Conservation (phyloP, 352 stramenopile genomes). For the Phytophthora cactorum region DNA sequence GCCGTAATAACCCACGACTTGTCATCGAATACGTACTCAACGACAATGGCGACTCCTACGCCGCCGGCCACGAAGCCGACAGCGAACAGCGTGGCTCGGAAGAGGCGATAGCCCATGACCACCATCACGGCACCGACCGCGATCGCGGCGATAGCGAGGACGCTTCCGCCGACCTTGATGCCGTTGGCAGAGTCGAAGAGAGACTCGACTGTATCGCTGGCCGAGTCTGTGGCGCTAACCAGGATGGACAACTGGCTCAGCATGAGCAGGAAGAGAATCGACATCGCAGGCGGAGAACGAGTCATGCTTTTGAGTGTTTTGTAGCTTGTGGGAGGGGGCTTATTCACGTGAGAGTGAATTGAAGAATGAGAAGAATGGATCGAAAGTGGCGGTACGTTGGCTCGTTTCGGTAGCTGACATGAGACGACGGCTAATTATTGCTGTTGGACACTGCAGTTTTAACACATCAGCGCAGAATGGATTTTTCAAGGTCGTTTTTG, state of each 20-base stretch:
- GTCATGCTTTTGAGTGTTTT: conserved; percentile 25
- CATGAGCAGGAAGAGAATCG: conserved; percentile 33
- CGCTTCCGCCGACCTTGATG: conserved; percentile 42
- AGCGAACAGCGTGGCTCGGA: conserved; percentile 61
- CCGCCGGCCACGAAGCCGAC: conserved; percentile 61
- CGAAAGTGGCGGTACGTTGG: conserved; percentile 4
- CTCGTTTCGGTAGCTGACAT: conserved; percentile 23
- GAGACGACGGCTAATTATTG: conserved; percentile 13
- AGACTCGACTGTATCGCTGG: conserved; percentile 48
- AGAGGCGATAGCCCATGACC: conserved; percentile 66
- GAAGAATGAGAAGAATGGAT: conserved; percentile 30
- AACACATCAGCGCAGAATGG: conserved; percentile 16
- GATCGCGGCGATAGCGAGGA: conserved; percentile 46
- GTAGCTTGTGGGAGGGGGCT: neutral
- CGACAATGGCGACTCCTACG: conserved; percentile 43
- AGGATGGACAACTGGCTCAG: conserved; percentile 23
- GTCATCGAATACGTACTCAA: conserved; percentile 50
- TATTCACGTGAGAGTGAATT: conserved; percentile 25
- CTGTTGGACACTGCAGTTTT: conserved; percentile 20
- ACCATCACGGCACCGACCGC: conserved; percentile 37
- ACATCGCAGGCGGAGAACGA: conserved; percentile 19
- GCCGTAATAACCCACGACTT: conserved; percentile 59
- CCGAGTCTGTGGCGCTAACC: conserved; percentile 24
- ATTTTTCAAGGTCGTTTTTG: conserved; percentile 28
- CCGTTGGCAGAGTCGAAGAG: conserved; percentile 50